Percentiles rank a stretch among this genome's conserved stretches.
These are phyloP conservation scores for Sugiyamaella chiloensis DNA, from an alignment of 805 yeast genomes.

Conservation along the genomic window DNA sequence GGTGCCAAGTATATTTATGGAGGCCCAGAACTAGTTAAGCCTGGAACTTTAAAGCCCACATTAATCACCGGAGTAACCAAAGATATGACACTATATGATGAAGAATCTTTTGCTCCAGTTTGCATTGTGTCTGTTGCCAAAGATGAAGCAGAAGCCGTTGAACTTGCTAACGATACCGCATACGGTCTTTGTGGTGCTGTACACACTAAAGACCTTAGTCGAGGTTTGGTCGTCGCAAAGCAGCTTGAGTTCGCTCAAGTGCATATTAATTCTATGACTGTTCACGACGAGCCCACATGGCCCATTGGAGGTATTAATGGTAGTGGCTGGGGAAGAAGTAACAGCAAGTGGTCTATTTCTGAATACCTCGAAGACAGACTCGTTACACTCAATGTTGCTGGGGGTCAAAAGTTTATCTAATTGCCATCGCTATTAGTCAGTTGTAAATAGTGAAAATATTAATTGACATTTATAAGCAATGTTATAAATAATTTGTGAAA, in stretches of 20 bases:
- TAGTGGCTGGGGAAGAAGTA: conserved; percentile 72
- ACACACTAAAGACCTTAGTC: conserved; percentile 61
- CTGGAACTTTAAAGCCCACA: conserved; percentile 42
- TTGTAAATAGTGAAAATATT: too few relatives aligned
- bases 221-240: conserved; percentile 62
- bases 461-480: too few relatives aligned
- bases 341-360: conserved; percentile 62
- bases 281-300: conserved; percentile 16
- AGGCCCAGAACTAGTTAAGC: conserved; percentile 68
- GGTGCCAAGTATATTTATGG: conserved; percentile 69
- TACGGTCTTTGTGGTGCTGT: conserved; percentile 82
- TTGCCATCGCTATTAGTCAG: conserved; percentile 58
- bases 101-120: conserved; percentile 81
- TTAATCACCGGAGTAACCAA: conserved; percentile 60
- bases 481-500: too few relatives aligned
- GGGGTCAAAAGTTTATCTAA: conserved; percentile 50
- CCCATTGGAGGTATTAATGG: conserved; percentile 59
- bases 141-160: conserved; percentile 62
- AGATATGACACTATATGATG: conserved; percentile 59
- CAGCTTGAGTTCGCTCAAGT: conserved; percentile 74
- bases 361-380: conserved; percentile 60
- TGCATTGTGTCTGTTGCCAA: conserved; percentile 64
- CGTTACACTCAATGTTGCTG: conserved; percentile 32
- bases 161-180: conserved; percentile 62
- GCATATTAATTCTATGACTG: conserved; percentile 58